phyloP scores from a whole-genome alignment of 805 yeast genomes.

The Yarrowia hollandica region DNA sequence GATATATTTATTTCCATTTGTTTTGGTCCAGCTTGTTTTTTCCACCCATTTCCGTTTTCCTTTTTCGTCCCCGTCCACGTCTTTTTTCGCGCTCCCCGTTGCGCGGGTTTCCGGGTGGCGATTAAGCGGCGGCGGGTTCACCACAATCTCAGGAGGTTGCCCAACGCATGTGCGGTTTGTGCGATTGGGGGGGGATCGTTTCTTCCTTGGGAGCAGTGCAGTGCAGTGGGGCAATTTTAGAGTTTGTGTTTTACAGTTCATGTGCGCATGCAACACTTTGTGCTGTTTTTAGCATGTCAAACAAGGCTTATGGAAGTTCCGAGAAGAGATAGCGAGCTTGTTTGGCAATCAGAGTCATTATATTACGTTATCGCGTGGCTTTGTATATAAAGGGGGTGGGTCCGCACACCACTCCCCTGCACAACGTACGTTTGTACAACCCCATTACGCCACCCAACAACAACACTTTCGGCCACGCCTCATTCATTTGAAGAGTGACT shows the following conservation, averaged over 20 bases:
- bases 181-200: not conserved
- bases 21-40: too few relatives aligned
- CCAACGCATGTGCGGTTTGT: not conserved
- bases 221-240: constrained; percentile 4
- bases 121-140: too few relatives aligned
- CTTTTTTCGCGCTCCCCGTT: not conserved
- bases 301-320: constrained; percentile 29
- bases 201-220: too few relatives aligned
- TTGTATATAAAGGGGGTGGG: constrained; percentile 15
- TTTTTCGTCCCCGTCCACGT: too few relatives aligned
- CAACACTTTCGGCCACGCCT: not conserved
- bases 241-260: not conserved
- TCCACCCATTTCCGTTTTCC: too few relatives aligned
- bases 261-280: constrained; percentile 2
- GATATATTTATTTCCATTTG: too few relatives aligned
- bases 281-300: constrained; percentile 23
- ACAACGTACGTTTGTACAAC: not conserved
- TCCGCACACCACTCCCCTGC: not conserved
- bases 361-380: constrained; percentile 27
- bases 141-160: not conserved
- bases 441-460: too few relatives aligned
- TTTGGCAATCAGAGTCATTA: constrained; percentile 28
- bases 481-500: not conserved
- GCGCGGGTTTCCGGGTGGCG: not conserved
- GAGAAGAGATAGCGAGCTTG: constrained; percentile 30